Evolutionary conservation across 768 basidiomycete genomes (phyloP).

Genomic region (Auriscalpium microsporum): DNA sequence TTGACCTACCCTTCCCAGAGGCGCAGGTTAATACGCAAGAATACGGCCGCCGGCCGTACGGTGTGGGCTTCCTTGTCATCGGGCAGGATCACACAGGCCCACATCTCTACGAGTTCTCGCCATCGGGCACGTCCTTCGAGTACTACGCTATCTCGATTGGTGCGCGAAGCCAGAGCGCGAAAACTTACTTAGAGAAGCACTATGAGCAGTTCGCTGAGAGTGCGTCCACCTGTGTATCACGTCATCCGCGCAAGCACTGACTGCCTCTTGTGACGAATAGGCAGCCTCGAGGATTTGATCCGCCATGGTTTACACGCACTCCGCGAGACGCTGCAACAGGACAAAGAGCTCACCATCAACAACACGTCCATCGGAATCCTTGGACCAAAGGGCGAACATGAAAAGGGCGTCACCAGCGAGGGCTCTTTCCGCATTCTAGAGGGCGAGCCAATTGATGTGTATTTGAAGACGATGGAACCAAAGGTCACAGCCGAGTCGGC

Average conservation of each 20-base stretch:
- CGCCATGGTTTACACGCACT: conserved; percentile 91
- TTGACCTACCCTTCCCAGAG: conserved; percentile 39
- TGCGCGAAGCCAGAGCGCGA: conserved; percentile 94
- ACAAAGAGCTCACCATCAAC: conserved; percentile 87
- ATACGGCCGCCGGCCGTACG: conserved; percentile 94
- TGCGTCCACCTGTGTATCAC: conserved; percentile 32
- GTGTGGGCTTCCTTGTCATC: conserved; percentile 96
- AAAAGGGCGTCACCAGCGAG: conserved; percentile 41
- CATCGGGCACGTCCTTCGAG: conserved; percentile 94
- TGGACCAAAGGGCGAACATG: conserved; percentile 57
- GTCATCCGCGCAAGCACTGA: not conserved
- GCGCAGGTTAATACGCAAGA: conserved; percentile 99
- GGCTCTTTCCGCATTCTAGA: conserved; percentile 84
- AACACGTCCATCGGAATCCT: conserved; percentile 96
- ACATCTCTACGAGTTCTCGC: conserved; percentile 97
- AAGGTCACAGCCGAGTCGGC: conserved; percentile 46
- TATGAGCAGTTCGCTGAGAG: conserved; percentile 82
- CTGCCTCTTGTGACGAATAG: conserved; percentile 30
- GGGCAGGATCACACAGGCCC: conserved; percentile 96
- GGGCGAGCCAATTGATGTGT: conserved; percentile 64
- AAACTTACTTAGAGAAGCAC: conserved; percentile 96
- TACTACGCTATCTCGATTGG: conserved; percentile 99
- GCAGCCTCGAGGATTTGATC: conserved; percentile 79
- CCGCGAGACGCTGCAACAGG: conserved; percentile 95
- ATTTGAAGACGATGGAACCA: conserved; percentile 69